Evolutionary conservation across 2,329 filamentous ascomycete genomes (phyloP).

Genomic region (Neofusicoccum sp.): DNA sequence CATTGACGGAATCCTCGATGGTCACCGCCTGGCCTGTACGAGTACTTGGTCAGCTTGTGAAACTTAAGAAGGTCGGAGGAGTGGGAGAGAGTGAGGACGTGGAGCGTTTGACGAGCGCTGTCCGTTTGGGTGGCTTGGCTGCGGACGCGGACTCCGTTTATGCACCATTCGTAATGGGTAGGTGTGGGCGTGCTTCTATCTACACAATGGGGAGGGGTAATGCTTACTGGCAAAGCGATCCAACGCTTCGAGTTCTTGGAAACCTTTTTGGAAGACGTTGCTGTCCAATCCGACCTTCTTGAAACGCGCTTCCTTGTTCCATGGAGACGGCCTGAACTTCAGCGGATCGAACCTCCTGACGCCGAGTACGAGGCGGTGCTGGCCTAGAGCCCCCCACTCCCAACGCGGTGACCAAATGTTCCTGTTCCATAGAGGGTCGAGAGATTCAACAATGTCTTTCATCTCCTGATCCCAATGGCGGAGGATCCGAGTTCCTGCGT

Average conservation of each 20-base stretch:
- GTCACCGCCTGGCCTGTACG: too few relatives aligned
- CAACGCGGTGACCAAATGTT: not conserved
- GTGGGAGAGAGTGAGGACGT: too few relatives aligned
- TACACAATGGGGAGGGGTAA: too few relatives aligned
- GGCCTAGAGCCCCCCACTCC: not conserved
- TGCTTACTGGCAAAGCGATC: not conserved
- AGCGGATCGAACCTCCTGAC: not conserved
- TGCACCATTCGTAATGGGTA: too few relatives aligned
- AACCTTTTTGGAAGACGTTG: not conserved
- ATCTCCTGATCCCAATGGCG: not conserved
- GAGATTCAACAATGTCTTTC: not conserved
- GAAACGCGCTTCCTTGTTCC: not conserved
- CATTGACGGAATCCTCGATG: too few relatives aligned
- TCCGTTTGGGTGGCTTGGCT: too few relatives aligned
- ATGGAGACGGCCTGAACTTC: not conserved
- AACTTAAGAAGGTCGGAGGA: too few relatives aligned
- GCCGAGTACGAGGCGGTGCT: not conserved
- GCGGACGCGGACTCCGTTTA: too few relatives aligned
- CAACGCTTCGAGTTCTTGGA: not conserved
- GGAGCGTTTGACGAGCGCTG: too few relatives aligned
- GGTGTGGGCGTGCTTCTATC: too few relatives aligned
- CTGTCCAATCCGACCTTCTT: too few relatives aligned
- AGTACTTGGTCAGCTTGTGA: too few relatives aligned
- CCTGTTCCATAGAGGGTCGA: not conserved
- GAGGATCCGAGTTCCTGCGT: not conserved